Conservation (phyloP, 495 filamentous ascomycete genomes). For the Sphaerosporella brunnea region DNA sequence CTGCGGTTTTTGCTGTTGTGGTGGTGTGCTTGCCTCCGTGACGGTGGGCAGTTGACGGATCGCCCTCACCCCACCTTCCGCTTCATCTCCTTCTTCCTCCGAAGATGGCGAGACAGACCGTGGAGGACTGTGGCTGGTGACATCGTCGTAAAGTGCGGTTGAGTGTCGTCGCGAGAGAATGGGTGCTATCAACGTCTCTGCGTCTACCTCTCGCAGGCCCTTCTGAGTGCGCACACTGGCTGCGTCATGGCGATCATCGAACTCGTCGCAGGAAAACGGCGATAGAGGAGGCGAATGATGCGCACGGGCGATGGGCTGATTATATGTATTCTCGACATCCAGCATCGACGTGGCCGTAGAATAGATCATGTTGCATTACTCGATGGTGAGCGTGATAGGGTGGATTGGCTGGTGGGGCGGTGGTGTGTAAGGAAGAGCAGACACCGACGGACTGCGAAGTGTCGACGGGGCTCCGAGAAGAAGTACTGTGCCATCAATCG, state of each 20-base stretch:
- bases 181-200: constrained; percentile 17
- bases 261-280: background rate
- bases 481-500: too few species aligned
- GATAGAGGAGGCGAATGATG: background rate
- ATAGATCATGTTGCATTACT: too few species aligned
- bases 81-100: constrained; percentile 1
- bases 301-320: too few species aligned
- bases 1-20: background rate
- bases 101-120: background rate
- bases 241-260: background rate
- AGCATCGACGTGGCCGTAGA: too few species aligned
- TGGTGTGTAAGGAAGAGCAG: too few species aligned
- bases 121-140: background rate
- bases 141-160: constrained; percentile 10
- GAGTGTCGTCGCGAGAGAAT: constrained; percentile 18
- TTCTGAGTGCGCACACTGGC: background rate
- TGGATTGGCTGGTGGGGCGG: too few species aligned
- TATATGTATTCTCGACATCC: too few species aligned
- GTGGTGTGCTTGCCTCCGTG: background rate
- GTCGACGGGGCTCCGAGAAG: too few species aligned
- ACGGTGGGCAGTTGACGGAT: background rate
- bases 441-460: too few species aligned
- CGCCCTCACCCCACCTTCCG: background rate
- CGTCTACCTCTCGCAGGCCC: constrained; percentile 15
- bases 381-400: too few species aligned